Evolutionary conservation across 192 early-diverging fungal species (phyloP), one percentile per base, ranked within the genome.

Genomic region (Podila verticillata): DNA sequence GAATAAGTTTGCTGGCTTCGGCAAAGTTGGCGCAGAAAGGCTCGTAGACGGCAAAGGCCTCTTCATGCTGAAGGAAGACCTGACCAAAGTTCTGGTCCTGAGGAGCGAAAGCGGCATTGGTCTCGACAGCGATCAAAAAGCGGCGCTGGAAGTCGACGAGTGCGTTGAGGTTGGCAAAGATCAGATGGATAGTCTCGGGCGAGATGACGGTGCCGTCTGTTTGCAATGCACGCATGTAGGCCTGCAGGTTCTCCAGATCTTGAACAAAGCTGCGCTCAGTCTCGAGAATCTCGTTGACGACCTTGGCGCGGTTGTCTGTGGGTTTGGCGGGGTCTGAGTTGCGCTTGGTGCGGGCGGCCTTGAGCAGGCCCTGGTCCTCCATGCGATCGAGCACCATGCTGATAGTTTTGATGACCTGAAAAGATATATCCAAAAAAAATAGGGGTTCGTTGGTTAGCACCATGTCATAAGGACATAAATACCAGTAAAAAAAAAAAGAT

Each of bases 111-210:
- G 89, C 87, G 26, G 90, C 89, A 29, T 94, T 87, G 34, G 92
- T 89, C 85, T 99, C 98, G 75, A 99, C 82, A 39, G 90, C 89
- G 57, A 98, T 91, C 72, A 99, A 84, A 72, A 99, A 98, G 48
- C 96, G 89, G 24, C 96, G 91, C 84, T 98, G 96, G 61, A 98
- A 98, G 72, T 99, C 97, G 24, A 98, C 89, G n/a, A 99, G 84
- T 58, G 92, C 90, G 81, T 94, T 93, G 56, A 99, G 87, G 81
- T 99, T 98, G 54, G 92, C 93, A 84, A 99, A 99, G 63, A 99
- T 89, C 58, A 90, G 88, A 56, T 92, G 88, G 56, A 93, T 84
- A 19, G 88, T 92, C 63, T 97, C 96, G 56, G 92, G 91, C 24
- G 90, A 87, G 59, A 77, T 80, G 8, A 98, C 80, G 39, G 95